Evolutionary conservation across 2,329 filamentous ascomycete species (phyloP), one percentile per base, ranked within the genome.

Genomic region (Fusarium sp.): DNA sequence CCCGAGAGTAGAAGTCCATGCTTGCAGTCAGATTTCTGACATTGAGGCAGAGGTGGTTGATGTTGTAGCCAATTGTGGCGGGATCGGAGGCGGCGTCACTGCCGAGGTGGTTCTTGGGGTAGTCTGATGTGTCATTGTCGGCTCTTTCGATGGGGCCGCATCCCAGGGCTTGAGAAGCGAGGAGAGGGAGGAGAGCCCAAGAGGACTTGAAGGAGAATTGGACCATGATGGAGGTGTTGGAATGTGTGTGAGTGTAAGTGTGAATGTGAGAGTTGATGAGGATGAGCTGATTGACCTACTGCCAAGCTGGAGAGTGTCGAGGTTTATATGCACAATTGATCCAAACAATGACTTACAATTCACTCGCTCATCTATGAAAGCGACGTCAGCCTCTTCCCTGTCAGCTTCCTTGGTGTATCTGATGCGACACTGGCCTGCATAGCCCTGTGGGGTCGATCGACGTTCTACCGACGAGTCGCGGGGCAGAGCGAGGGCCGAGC

Each of bases 21-120:
- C 78, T 80, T 5, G 67, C 75, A 1, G 68, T 80, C 5, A 82
- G 62, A 70, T 83, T 79, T 50, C 64, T 74, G 22, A 81, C 80
- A 13, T 78, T 76, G 39, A 84, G 72, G 45, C 73, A 77, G n/a
- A 83, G 61, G 73, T 84, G 81, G 71, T 84, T 84, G 67, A 83
- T 72, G 48, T 78, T 80, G 74, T 81, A 84, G 37, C 82, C 81
- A 1, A 71, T 62, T 5, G 82, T 84, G 8, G 77, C 80, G 2
- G 72, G 70, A 50, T 81, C 75, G 6, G 81, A 74, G 9, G 77
- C 76, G 3, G 73, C 69, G 43, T 83, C 81, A 11, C 29, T 62
- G 11, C 70, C 70, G 2, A 67, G 2, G 4, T 60, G 37, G 16
- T 59, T 27, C 16, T 65, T 57, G 14, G 68, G 68, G 57, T 62